These are phyloP conservation scores for Mycena floridula DNA, from an alignment of 768 basidiomycete genomes.

Conservation along the genomic window DNA sequence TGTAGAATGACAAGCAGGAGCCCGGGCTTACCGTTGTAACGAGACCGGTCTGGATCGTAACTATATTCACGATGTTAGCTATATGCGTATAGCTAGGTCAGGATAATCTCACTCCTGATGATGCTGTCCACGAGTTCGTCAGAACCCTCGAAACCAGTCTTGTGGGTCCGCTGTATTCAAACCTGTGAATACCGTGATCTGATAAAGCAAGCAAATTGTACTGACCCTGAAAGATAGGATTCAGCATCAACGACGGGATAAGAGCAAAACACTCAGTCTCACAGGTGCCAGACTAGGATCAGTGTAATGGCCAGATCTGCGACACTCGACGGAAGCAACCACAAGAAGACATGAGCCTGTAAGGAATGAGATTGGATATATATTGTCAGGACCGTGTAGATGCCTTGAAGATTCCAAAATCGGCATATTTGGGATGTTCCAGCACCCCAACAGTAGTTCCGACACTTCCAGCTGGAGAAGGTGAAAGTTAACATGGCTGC, in stretches of 20 bases:
- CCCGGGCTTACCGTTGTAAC: too few species aligned
- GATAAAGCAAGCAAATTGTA: not conserved
- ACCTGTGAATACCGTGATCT: not conserved
- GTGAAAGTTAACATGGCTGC: not conserved
- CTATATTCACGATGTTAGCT: too few species aligned
- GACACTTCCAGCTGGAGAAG: not conserved
- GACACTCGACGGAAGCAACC: not conserved
- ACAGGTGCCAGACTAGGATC: not conserved
- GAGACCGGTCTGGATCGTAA: too few species aligned
- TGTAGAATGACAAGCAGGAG: too few species aligned
- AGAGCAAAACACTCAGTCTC: not conserved
- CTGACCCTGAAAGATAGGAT: not conserved
- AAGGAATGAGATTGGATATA: not conserved
- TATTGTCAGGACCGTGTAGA: not conserved
- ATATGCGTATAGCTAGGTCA: too few species aligned
- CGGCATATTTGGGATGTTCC: not conserved
- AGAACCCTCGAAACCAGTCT: not conserved
- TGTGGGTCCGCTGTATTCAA: not conserved
- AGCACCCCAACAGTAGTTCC: not conserved
- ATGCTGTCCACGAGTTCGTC: not conserved
- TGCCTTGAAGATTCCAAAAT: not conserved
- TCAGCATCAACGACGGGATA: not conserved
- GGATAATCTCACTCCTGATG: slow-evolving; percentile 1
- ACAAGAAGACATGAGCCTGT: not conserved
- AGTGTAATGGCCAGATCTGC: not conserved